Percentiles rank a stretch among this genome's conserved stretches.
Conservation (phyloP, 805 yeast species). For the Metschnikowia borealis region DNA sequence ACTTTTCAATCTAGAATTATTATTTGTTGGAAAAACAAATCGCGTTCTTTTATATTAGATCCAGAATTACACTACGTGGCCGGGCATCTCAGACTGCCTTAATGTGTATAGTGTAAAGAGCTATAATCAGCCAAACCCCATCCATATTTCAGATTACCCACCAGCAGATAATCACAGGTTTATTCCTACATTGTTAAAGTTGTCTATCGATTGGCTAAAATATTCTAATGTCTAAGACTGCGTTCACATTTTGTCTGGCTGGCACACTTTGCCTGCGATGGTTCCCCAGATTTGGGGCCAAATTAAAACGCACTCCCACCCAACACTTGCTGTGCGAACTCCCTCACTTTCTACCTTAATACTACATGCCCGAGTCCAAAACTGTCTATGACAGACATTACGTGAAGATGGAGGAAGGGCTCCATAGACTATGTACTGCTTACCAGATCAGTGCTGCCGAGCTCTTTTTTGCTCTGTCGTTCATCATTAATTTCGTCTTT, state of each 20-base stretch:
- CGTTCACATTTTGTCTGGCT: not conserved
- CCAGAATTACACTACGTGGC: too few species aligned
- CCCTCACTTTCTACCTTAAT: not conserved
- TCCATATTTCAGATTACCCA: too few species aligned
- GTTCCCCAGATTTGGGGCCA: not conserved
- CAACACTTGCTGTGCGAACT: constrained; percentile 1
- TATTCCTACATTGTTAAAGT: too few species aligned
- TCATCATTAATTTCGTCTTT: constrained; percentile 38
- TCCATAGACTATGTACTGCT: not conserved
- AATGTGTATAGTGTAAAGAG: too few species aligned
- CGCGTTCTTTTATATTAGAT: too few species aligned
- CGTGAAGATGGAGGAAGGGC: not conserved
- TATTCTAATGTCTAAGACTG: not conserved
- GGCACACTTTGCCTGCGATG: not conserved
- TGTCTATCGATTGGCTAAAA: too few species aligned
- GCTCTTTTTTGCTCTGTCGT: constrained; percentile 29
- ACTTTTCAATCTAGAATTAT: too few species aligned
- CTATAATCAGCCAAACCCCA: too few species aligned
- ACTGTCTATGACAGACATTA: constrained; percentile 1
- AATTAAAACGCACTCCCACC: not conserved
- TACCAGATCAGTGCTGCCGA: constrained; percentile 22
- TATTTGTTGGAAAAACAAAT: too few species aligned
- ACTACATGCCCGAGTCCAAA: not conserved
- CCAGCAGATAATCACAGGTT: too few species aligned
- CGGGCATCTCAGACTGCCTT: too few species aligned